These are phyloP conservation scores for Starmerella sirachaensis DNA, from an alignment of 805 yeast genomes.

Conservation along the genomic window DNA sequence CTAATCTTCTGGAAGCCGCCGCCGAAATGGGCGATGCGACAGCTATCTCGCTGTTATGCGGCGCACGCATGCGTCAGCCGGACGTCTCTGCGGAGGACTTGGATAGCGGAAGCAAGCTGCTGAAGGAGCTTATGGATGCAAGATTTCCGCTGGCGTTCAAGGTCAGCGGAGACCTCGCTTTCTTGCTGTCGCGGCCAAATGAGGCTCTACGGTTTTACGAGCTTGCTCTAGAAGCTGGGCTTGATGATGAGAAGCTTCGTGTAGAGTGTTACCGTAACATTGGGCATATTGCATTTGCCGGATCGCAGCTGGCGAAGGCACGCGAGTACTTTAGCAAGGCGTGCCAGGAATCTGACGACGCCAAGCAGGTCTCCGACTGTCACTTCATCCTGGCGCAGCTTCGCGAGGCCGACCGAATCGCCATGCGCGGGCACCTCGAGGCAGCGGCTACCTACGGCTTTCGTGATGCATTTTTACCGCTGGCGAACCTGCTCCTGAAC, in stretches of 20 bases:
- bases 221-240: slow-evolving; percentile 39
- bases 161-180: slow-evolving; percentile 65
- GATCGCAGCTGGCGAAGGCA: slow-evolving; percentile 41
- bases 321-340: slow-evolving; percentile 49
- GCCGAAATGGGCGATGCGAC: slow-evolving; percentile 75
- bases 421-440: slow-evolving; percentile 63
- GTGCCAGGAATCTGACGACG: slow-evolving; percentile 44
- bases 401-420: slow-evolving; percentile 47
- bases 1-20: slow-evolving; percentile 63
- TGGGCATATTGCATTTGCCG: slow-evolving; percentile 48
- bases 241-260: slow-evolving; percentile 40
- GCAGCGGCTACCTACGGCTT: slow-evolving; percentile 68
- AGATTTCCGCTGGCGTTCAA: slow-evolving; percentile 68
- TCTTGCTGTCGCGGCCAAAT: slow-evolving; percentile 31
- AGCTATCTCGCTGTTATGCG: slow-evolving; percentile 65
- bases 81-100: slow-evolving; percentile 42
- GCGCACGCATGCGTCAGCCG: slow-evolving; percentile 41
- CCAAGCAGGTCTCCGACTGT: slow-evolving; percentile 46
- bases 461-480: slow-evolving; percentile 57
- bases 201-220: slow-evolving; percentile 52
- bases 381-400: slow-evolving; percentile 70
- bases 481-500: slow-evolving; percentile 73
- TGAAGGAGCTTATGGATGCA: slow-evolving; percentile 43
- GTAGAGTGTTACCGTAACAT: slow-evolving; percentile 59
- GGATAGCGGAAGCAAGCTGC: slow-evolving; percentile 47